Conservation (phyloP, 495 filamentous ascomycete species). For the Amphirosellinia nigrospora region DNA sequence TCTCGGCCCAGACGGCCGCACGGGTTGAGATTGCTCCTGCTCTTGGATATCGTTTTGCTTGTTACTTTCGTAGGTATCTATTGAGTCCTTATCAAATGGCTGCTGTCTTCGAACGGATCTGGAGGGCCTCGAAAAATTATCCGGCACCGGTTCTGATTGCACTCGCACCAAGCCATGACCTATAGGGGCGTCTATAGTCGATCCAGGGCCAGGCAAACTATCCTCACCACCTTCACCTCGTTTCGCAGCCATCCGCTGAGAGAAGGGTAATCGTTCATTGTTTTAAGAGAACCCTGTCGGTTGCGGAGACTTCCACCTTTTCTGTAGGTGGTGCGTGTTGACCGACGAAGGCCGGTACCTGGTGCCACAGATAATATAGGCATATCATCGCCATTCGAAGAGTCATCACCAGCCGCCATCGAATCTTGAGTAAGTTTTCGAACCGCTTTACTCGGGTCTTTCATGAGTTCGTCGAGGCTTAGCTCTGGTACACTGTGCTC, state of each 20-base stretch:
- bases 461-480: constrained; percentile 78
- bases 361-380: constrained; percentile 82
- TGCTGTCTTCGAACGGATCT: constrained; percentile 52
- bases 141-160: constrained; percentile 76
- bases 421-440: constrained; percentile 65
- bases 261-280: constrained; percentile 62
- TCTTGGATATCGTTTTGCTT: constrained; percentile 28
- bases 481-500: constrained; percentile 57
- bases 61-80: constrained; percentile 26
- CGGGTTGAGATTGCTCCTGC: constrained; percentile 23
- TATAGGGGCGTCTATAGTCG: constrained; percentile 55
- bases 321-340: constrained; percentile 90
- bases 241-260: constrained; percentile 67
- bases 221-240: constrained; percentile 63
- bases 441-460: constrained; percentile 74
- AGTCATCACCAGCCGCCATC: constrained; percentile 45
- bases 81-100: constrained; percentile 43
- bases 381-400: constrained; percentile 72
- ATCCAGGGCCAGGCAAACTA: constrained; percentile 58
- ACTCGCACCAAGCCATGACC: constrained; percentile 68
- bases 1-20: constrained; percentile 30
- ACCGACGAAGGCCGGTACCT: constrained; percentile 80
- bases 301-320: constrained; percentile 81
- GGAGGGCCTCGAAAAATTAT: constrained; percentile 60
- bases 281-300: constrained; percentile 67